Evolutionary conservation across 73 alveolate genomes (phyloP), one percentile per base, ranked within the genome.

Genomic region (Tetrahymena elliotti): DNA sequence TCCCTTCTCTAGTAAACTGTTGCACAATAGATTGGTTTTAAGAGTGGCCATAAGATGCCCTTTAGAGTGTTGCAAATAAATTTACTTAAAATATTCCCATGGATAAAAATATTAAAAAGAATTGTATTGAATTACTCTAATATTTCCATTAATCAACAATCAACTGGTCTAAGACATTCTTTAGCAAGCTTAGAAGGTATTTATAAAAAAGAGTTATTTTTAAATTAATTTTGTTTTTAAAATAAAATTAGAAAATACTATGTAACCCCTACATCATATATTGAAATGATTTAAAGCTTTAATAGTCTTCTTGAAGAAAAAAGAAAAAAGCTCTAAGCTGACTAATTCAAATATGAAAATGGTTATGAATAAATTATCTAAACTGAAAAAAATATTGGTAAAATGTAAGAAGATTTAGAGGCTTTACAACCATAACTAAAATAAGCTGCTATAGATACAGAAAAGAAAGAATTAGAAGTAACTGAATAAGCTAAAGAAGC

Each of bases 1-100:
- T 98, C 99, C 99, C 99, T 22, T 98, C 99, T 41, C 98, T 99
- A 68, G 99, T 99, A 37, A 99, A 99, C 94, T 98, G 99, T 96
- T 98, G 99, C 97, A 98, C 99, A 88, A 97, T 99, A 83, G 99
- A 98, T 96, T 98, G 98, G 99, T 97, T 98, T 94, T 94, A 98
- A 95, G 99, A 97, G 96, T 98, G 99, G 99, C 99, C 99, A 20
- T 99, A 98, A 98, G 99, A 98, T 68, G 99, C 99, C 15, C 95
- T 98, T 8, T 93, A 96, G 97, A 97, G 97, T 98, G 99, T 99
- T 83, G 99, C 98, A 47, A 97, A 2, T 97, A 97, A 52, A 84
- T 39, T 37, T 10, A 84, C 68, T 6, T 39, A 93, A 83, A 95
- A 93, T 36, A 35, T 53, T 35, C 83, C 52, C 33, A 52, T 53